These are phyloP conservation scores for Suillus fuscotomentosus DNA, from an alignment of 768 basidiomycete species.

Conservation along the genomic window DNA sequence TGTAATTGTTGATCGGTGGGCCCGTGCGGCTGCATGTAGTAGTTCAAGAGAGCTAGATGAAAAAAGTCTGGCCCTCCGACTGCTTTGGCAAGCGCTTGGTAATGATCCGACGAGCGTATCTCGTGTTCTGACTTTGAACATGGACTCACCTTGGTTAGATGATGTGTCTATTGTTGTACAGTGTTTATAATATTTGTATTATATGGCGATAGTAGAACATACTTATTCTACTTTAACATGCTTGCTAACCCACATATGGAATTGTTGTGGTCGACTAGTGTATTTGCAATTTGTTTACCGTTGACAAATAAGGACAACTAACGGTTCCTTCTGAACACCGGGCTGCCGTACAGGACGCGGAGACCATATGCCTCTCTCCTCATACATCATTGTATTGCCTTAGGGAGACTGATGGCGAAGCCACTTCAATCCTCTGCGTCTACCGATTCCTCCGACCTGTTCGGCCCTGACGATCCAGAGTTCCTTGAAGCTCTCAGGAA, in stretches of 20 bases:
- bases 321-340: background rate
- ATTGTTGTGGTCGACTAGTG: slow-evolving; percentile 6
- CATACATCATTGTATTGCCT: background rate
- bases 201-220: background rate
- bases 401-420: slow-evolving; percentile 4
- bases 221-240: background rate
- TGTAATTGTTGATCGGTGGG: slow-evolving; percentile 51
- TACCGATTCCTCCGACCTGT: slow-evolving; percentile 50
- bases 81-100: slow-evolving; percentile 57
- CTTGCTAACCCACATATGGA: slow-evolving; percentile 8
- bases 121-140: slow-evolving; percentile 58
- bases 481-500: slow-evolving; percentile 49
- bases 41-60: slow-evolving; percentile 14
- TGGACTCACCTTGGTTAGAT: slow-evolving; percentile 66
- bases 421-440: slow-evolving; percentile 14
- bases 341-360: background rate
- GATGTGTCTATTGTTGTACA: slow-evolving; percentile 68
- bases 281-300: slow-evolving; percentile 9
- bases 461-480: slow-evolving; percentile 51
- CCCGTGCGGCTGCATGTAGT: slow-evolving; percentile 8
- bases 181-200: slow-evolving; percentile 35
- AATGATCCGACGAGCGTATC: slow-evolving; percentile 55
- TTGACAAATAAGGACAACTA: slow-evolving; percentile 13
- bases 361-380: background rate
- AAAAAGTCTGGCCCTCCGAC: slow-evolving; percentile 46